phyloP scores from a whole-genome alignment of 2,329 filamentous ascomycete species.

The Aspergillus sp. region DNA sequence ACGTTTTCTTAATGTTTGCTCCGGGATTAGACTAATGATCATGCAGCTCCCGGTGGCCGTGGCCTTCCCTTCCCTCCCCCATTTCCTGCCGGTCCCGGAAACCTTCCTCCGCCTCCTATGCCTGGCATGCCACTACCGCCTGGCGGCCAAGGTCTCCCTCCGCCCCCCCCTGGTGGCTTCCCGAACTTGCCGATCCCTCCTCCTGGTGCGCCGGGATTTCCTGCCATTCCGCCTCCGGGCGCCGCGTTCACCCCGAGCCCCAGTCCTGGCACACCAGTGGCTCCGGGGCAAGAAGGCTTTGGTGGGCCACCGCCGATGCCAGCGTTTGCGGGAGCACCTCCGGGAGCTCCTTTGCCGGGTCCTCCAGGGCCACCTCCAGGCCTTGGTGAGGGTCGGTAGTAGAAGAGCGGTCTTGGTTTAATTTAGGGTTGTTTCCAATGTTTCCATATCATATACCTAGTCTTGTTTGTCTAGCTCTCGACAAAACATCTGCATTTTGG shows the following conservation, averaged over 20 bases:
- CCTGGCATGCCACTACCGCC: slow-evolving; percentile 39
- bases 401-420: neutral
- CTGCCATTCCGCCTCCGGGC: slow-evolving; percentile 23
- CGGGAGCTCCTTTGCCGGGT: slow-evolving; percentile 16
- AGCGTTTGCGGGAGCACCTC: slow-evolving; percentile 7
- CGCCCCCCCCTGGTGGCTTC: slow-evolving; percentile 24
- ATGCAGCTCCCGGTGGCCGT: slow-evolving; percentile 48
- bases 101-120: slow-evolving; percentile 26
- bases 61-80: slow-evolving; percentile 50
- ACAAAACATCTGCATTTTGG: neutral
- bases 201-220: slow-evolving; percentile 24
- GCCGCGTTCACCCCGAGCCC: slow-evolving; percentile 23
- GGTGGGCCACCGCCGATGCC: slow-evolving; percentile 14
- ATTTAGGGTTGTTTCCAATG: slow-evolving; percentile 2
- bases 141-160: slow-evolving; percentile 26
- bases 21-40: slow-evolving; percentile 7
- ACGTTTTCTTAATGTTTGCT: slow-evolving; percentile 32
- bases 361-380: slow-evolving; percentile 21
- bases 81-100: slow-evolving; percentile 28
- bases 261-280: slow-evolving; percentile 17
- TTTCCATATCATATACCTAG: neutral
- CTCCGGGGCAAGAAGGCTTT: slow-evolving; percentile 21
- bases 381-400: slow-evolving; percentile 24
- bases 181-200: slow-evolving; percentile 48
- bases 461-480: slow-evolving; percentile 1